Conservation (phyloP, 2,329 filamentous ascomycete species). For the Colletotrichum musicola region DNA sequence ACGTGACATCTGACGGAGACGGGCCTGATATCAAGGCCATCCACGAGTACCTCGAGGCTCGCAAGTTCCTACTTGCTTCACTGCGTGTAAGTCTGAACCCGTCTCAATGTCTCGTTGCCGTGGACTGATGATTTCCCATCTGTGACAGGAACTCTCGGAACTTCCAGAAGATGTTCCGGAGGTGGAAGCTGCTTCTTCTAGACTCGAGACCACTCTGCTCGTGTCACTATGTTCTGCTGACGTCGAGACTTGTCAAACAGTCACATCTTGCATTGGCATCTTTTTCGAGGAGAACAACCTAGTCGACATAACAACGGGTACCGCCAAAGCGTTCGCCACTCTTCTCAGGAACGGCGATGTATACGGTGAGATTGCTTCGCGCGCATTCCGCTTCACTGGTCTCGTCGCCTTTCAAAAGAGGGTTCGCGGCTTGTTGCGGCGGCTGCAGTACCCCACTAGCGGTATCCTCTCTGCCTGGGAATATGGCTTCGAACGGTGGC, state of each 20-base stretch:
- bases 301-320: conserved; percentile 63
- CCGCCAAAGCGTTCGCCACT: conserved; percentile 63
- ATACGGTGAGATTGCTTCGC: conserved; percentile 73
- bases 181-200: conserved; percentile 64
- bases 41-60: conserved; percentile 68
- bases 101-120: not conserved
- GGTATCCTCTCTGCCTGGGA: conserved; percentile 79
- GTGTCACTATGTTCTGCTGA: conserved; percentile 75
- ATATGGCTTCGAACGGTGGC: conserved; percentile 74
- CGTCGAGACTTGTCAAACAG: conserved; percentile 74
- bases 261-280: conserved; percentile 71
- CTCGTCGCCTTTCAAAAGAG: conserved; percentile 78
- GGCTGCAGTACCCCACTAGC: conserved; percentile 72
- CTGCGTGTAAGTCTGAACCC: conserved; percentile 56
- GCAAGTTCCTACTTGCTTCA: conserved; percentile 64
- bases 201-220: conserved; percentile 72
- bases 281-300: conserved; percentile 73
- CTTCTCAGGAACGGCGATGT: conserved; percentile 71
- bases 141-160: conserved; percentile 64
- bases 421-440: conserved; percentile 69
- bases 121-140: not conserved
- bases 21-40: conserved; percentile 61
- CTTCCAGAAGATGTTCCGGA: conserved; percentile 68
- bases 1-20: conserved; percentile 57
- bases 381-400: conserved; percentile 75